phyloP scores from a whole-genome alignment of 495 filamentous ascomycete genomes.

The Trichocladium antarcticum region DNA sequence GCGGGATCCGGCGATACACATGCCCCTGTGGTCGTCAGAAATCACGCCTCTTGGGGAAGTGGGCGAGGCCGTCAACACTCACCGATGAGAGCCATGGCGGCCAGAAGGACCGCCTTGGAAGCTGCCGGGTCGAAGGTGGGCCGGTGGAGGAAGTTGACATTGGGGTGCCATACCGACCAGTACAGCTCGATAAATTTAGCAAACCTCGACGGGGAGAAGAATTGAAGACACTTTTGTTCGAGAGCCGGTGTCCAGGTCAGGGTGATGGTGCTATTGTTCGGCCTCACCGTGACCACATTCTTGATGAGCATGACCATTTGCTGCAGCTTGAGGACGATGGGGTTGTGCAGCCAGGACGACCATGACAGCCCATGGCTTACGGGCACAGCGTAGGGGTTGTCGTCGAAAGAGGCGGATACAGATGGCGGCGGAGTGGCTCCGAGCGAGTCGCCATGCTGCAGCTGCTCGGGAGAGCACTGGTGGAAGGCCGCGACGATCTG shows the following conservation, averaged over 20 bases:
- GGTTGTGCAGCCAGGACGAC: constrained; percentile 18
- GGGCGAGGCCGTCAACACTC: neutral
- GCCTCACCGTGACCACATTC: constrained; percentile 14
- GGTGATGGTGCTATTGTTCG: constrained; percentile 20
- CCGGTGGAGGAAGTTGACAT: constrained; percentile 22
- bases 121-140: constrained; percentile 19
- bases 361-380: constrained; percentile 1
- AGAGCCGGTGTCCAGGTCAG: constrained; percentile 19
- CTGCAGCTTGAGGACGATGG: constrained; percentile 19
- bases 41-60: too few species aligned
- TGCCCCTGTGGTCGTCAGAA: constrained; percentile 14
- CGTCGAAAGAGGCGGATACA: neutral
- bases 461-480: constrained; percentile 10
- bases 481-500: constrained; percentile 19
- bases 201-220: constrained; percentile 22
- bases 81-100: constrained; percentile 24
- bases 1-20: constrained; percentile 22
- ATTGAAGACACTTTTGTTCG: constrained; percentile 20
- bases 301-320: constrained; percentile 21
- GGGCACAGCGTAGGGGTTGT: neutral
- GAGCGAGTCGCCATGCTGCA: constrained; percentile 5
- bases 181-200: constrained; percentile 25
- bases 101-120: constrained; percentile 18
- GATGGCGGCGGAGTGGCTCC: neutral
- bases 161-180: constrained; percentile 26